Evolutionary conservation across 108 stramenopile genomes (phyloP).

Genomic region (Pseudonitzschia multistriata): DNA sequence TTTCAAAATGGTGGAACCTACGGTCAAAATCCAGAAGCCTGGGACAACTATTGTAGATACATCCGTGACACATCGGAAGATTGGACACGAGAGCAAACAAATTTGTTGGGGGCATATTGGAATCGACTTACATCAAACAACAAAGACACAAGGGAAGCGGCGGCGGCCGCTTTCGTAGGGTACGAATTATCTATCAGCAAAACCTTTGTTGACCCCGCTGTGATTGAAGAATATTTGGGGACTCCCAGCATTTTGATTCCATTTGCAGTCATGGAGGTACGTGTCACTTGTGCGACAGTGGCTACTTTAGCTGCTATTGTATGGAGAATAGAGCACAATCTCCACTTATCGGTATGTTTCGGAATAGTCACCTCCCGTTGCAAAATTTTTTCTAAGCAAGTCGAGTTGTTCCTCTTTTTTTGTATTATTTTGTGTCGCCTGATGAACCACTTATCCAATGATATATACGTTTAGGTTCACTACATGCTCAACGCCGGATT

Average conservation of each 20-base stretch:
- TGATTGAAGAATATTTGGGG: slow-evolving; percentile 4
- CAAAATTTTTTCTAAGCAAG: too few species aligned
- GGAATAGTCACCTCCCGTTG: too few species aligned
- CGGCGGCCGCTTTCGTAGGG: not conserved
- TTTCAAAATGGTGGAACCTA: slow-evolving; percentile 36
- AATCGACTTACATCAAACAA: not conserved
- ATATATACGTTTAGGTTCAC: too few species aligned
- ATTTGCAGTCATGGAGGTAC: slow-evolving; percentile 5
- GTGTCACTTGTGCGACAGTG: too few species aligned
- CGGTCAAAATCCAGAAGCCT: slow-evolving; percentile 36
- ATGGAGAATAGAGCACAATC: too few species aligned
- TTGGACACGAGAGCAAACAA: not conserved
- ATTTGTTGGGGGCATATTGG: slow-evolving; percentile 7
- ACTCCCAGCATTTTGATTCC: slow-evolving; percentile 6
- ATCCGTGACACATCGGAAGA: not conserved
- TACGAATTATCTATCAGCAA: slow-evolving; percentile 6
- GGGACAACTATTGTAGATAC: slow-evolving; percentile 27
- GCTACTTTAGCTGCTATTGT: too few species aligned
- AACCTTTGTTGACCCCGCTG: not conserved
- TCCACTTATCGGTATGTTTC: too few species aligned
- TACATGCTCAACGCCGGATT: slow-evolving; percentile 8
- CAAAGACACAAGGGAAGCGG: not conserved
- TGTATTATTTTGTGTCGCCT: too few species aligned
- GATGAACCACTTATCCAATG: too few species aligned
- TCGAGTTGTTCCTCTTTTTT: too few species aligned